Evolutionary conservation across 352 stramenopile species (phyloP).

Genomic region (Pythium dissimile): DNA sequence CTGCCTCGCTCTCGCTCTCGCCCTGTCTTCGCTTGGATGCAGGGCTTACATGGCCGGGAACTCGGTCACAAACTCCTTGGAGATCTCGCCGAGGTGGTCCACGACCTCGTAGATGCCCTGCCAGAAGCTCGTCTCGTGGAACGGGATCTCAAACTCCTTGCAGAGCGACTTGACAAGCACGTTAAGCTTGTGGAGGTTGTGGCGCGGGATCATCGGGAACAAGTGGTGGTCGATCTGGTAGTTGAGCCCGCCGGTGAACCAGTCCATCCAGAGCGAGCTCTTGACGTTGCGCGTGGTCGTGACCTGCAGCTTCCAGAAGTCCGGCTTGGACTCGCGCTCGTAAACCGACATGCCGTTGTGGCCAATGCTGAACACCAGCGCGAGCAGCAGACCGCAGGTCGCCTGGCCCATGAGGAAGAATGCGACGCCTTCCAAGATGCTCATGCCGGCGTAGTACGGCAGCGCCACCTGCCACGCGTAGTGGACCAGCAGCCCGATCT

Average conservation of each 20-base stretch:
- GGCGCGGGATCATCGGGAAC: constrained; percentile 96
- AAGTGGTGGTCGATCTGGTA: constrained; percentile 99
- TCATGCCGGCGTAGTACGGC: constrained; percentile 62
- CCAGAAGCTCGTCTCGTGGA: constrained; percentile 95
- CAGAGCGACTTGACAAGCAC: constrained; percentile 95
- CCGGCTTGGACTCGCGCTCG: constrained; percentile 92
- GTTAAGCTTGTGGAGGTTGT: constrained; percentile 94
- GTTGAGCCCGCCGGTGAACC: constrained; percentile 98
- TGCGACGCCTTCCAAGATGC: constrained; percentile 54
- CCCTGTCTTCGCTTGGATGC: too few species aligned
- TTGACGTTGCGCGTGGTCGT: constrained; percentile 97
- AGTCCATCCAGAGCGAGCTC: constrained; percentile 93
- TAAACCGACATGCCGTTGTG: constrained; percentile 99
- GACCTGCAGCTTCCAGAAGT: constrained; percentile 99
- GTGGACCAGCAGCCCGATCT: constrained; percentile 78
- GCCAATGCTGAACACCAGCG: constrained; percentile 95
- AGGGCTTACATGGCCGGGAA: constrained; percentile 99
- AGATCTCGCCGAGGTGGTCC: constrained; percentile 90
- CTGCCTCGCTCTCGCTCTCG: too few species aligned
- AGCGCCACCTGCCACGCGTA: constrained; percentile 92
- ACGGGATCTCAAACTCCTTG: constrained; percentile 95
- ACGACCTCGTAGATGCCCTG: constrained; percentile 94
- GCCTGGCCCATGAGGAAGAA: constrained; percentile 87
- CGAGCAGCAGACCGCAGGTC: constrained; percentile 94
- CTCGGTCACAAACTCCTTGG: constrained; percentile 93